Conservation (phyloP, 257 asterid genomes). For the Oldenlandia corymbosa region DNA sequence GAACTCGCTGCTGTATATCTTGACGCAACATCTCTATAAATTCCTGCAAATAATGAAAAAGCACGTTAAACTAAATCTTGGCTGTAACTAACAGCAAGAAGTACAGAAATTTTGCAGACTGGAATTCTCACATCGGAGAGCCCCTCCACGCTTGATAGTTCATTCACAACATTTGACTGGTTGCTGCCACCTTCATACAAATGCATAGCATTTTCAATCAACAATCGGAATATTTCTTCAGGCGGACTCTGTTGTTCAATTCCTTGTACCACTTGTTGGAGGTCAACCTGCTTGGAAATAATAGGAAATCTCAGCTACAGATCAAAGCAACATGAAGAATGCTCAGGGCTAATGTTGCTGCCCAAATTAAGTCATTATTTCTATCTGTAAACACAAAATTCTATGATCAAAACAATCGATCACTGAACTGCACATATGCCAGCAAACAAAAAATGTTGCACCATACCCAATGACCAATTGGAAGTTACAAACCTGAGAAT, state of each 20-base stretch:
- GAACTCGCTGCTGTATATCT: slow-evolving; percentile 39
- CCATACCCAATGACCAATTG: neutral
- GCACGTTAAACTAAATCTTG: neutral
- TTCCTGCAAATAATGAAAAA: slow-evolving; percentile 31
- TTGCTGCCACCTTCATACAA: slow-evolving; percentile 24
- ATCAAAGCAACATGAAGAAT: neutral
- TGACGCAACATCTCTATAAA: slow-evolving; percentile 51
- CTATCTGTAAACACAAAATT: neutral
- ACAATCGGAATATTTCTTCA: slow-evolving; percentile 36
- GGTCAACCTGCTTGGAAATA: slow-evolving; percentile 22
- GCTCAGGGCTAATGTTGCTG: neutral
- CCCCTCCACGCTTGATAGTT: slow-evolving; percentile 36
- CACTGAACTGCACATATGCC: neutral
- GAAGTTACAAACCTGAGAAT: slow-evolving; percentile 52
- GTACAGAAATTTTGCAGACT: neutral
- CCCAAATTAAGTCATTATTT: neutral
- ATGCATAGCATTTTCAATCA: slow-evolving; percentile 36
- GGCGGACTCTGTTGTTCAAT: slow-evolving; percentile 39
- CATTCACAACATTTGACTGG: slow-evolving; percentile 29
- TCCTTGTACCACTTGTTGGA: slow-evolving; percentile 38
- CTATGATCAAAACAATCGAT: neutral
- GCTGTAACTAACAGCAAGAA: neutral
- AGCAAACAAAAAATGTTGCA: neutral
- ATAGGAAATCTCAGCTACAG: neutral
- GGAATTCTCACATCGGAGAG: slow-evolving; percentile 38